Evolutionary conservation across 768 basidiomycete genomes (phyloP).

Genomic region (Russula vinacea): DNA sequence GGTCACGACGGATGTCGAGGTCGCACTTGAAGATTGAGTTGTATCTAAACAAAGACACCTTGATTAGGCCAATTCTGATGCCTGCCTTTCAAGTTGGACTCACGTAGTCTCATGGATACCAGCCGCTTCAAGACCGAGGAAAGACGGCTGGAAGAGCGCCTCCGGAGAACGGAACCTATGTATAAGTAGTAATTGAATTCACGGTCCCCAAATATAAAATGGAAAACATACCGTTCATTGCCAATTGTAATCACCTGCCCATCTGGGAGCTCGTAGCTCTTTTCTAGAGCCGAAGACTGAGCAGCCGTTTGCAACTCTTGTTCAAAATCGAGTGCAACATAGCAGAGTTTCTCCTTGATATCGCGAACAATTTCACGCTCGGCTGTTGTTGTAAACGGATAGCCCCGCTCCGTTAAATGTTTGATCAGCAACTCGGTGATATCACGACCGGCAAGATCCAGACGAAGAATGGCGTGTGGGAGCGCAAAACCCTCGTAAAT

Average conservation of each 20-base stretch:
- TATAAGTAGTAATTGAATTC: neutral
- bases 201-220: neutral
- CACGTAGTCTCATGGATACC: constrained; percentile 78
- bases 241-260: constrained; percentile 4
- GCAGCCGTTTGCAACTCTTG: neutral
- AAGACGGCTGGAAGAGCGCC: constrained; percentile 56
- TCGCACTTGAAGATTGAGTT: constrained; percentile 11
- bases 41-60: constrained; percentile 36
- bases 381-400: neutral
- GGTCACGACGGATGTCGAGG: constrained; percentile 5
- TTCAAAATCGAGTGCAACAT: constrained; percentile 3
- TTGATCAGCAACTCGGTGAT: neutral
- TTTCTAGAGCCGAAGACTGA: constrained; percentile 6
- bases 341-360: constrained; percentile 5
- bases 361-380: constrained; percentile 8
- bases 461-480: constrained; percentile 4
- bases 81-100: constrained; percentile 20
- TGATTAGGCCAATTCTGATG: constrained; percentile 9
- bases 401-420: neutral
- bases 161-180: constrained; percentile 53
- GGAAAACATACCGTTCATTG: neutral
- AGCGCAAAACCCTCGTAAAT: constrained; percentile 6
- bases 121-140: constrained; percentile 68
- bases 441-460: constrained; percentile 5
- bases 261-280: constrained; percentile 6